Evolutionary conservation across 495 filamentous ascomycete genomes (phyloP), one percentile per base, ranked within the genome.

Genomic region (Xylaria telfairii): DNA sequence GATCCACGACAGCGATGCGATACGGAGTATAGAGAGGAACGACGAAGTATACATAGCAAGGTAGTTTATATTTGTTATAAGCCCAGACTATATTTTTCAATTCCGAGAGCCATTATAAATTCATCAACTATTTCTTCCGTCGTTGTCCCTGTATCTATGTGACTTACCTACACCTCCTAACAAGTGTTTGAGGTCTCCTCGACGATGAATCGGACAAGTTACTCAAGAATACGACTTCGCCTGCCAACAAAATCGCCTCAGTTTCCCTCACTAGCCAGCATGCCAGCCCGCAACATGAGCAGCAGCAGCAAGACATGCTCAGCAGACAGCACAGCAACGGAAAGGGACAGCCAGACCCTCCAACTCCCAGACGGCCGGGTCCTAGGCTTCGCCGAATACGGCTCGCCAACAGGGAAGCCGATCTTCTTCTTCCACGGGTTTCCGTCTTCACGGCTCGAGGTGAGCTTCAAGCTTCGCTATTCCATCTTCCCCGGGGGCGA

Each of bases 361-460:
- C 4, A 54, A 30, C 51, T 54, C 51, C 51, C 51, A 3, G 51
- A 54, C 26, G 51, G 51, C 5, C 51, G 51, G 28, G 26, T 54
- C 6, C 7, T 54, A 30, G 51, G 51, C 51, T 54, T 54, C 51
- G 51, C 51, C 21, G 51, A 53, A 24, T 53, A 53, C 24, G 49
- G 49, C 24, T 53, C 49, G 2, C 49, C 49, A 13, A 54, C 26
- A 1, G 51, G 47, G 4, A 54, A 54, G 51, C 51, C 51, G 4
- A 54, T 54, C 24, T 54, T 54, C 12, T 54, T 54, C 26, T 54
- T 54, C 51, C 51, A 54, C 10, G 51, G 49, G 24, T 53, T 53
- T 17, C 49, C 49, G 10, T 53, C 49, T 12, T 53, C 49, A 4
- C 49, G 49, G 6, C 49, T 53, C 24, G 49, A 53, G 12, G 49